Evolutionary conservation across 225 moss, liverwort and hornwort genomes (phyloP), one percentile per base, ranked within the genome.

Genomic region (Sphagnum contortum): DNA sequence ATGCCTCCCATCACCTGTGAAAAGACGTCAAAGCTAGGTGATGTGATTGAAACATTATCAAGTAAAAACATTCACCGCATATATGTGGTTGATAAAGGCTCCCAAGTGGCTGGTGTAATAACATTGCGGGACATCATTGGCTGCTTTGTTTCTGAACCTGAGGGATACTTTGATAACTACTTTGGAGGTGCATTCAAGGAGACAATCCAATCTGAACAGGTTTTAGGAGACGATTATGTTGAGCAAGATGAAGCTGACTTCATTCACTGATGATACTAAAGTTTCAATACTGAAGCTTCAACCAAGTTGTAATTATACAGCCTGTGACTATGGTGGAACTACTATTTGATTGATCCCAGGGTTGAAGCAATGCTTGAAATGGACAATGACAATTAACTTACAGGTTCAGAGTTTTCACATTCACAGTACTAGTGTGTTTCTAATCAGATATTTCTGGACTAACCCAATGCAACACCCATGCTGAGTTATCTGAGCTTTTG

Each of bases 51-150:
- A 49, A 65, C 60, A 63, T 69, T 95, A 14, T 71, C 88, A 44
- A 61, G 67, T 3, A 71, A 78, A 61, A 82, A 76, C 1, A 74
- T 74, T 14, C 86, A 92, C 61, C 88, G 94, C 46, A 86, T 92
- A 6, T 87, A 89, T 8, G 64, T 95, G 29, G 86, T 92, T 3
- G 81, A 87, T 57, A 76, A 83, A 10, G 66, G 67, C 5, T 56
- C 53, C 9, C 64, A 68, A 1, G 57, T 95, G 0, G 2, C 53
- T 4, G 94, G 94, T 3, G 89, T 92, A 47, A 76, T 95, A 49
- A 91, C 91, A 0, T 58, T 95, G 49, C 89, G 94, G 2, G 94
- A 95, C 53, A 92, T 91, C 55, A 87, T 95, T 12, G 81, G 84
- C 8, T 86, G 86, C 64, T 95, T 95, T 48, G 94, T 92, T 11